Evolutionary conservation across 257 asterid genomes (phyloP), one percentile per base, ranked within the genome.

Genomic region (Haberlea rhodopensis): DNA sequence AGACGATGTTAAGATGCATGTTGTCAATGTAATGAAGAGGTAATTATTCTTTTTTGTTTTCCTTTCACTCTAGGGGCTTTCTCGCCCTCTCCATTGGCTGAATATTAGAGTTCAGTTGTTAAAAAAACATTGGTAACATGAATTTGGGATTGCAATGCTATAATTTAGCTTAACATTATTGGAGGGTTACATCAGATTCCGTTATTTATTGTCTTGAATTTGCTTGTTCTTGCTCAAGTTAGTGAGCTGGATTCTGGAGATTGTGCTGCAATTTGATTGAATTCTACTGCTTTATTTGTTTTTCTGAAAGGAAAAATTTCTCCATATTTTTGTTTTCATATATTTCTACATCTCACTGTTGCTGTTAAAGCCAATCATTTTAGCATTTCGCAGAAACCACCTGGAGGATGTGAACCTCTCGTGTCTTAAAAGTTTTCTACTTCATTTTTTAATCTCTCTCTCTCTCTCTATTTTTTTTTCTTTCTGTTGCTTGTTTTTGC

Each of bases 221-320:
- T 65, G 21, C 53, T 20, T 37, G 25, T 55, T 59, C 19, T 28
- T 48, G 28, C 49, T 55, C 19, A 26, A 53, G 26, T 53, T 32
- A 24, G 18, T 37, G 43, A 46, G 40, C 56, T 43, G 49, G 57
- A 40, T 63, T 18, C 53, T 65, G 62, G 60, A 24, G 66, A 63
- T 48, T 20, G 1, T 0, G 19, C 18, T 23, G 4, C 9, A 13
- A 34, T 24, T 32, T 57, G 51, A 59, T 37, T 16, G 25, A 24
- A 46, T 34, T 13, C 45, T 58, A 7, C 9, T 46, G 55, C 37
- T 45, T 16, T 22, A 3, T 26, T 24, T 57, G 45, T n/a, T 24
- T 59, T 37, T 37, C 53, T 59, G 60, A 29, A 43, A 43, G 20
- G 37, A 46, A 43, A 1, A 48, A 19, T 43, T 15, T 22, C 18